phyloP scores from a whole-genome alignment of 2,329 filamentous ascomycete species.

The Fusarium sp. region DNA sequence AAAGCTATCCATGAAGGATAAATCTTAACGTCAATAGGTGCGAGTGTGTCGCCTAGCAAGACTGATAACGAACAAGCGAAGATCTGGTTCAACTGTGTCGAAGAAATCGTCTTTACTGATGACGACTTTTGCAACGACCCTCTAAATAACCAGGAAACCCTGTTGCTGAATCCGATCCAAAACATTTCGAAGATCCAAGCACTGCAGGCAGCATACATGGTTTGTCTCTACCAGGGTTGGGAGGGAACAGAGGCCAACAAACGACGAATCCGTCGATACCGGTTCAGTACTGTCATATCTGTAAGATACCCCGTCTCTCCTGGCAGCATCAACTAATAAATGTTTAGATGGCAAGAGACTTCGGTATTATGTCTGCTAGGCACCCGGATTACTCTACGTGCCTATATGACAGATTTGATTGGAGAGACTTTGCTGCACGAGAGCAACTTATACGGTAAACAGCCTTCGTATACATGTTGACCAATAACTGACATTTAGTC shows the following conservation, averaged over 20 bases:
- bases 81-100: not conserved
- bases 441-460: not conserved
- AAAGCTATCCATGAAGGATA: fast-evolving
- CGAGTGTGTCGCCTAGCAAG: not conserved
- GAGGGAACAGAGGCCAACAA: not conserved
- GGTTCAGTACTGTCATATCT: not conserved
- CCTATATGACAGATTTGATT: not conserved
- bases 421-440: not conserved
- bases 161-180: fast-evolving
- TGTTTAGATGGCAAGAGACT: not conserved
- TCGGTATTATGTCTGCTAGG: not conserved
- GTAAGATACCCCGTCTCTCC: not conserved
- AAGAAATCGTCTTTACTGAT: not conserved
- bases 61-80: not conserved
- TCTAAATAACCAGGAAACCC: fast-evolving
- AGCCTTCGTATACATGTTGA: fast-evolving
- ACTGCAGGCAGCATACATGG: not conserved
- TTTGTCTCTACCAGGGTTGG: not conserved
- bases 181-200: not conserved
- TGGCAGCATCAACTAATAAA: fast-evolving
- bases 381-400: not conserved
- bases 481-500: fast-evolving
- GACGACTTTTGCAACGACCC: not conserved
- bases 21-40: not conserved
- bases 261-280: not conserved